Evolutionary conservation across 352 stramenopile genomes (phyloP).

Genomic region (Globisporangium rhizosaccharum): DNA sequence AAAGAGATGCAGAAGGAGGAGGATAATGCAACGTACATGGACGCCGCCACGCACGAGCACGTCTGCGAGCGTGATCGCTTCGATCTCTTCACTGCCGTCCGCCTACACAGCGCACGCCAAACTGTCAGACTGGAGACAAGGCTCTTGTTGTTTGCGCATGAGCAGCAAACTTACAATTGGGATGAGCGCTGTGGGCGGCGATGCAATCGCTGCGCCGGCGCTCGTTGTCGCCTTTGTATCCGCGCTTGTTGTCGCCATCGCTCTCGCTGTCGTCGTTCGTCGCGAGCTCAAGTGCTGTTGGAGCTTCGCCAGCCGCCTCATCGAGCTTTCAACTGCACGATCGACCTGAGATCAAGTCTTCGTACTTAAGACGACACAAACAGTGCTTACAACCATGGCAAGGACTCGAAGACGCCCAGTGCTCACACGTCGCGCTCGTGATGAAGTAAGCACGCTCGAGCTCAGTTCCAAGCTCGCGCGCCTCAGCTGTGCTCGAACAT

Average conservation of each 20-base stretch:
- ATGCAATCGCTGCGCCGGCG: neutral
- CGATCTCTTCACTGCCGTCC: constrained; percentile 81
- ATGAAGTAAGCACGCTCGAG: no score
- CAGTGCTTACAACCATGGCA: no score
- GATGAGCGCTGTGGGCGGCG: constrained; percentile 21
- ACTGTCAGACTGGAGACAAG: neutral
- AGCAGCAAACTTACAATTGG: constrained; percentile 19
- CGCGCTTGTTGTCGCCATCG: constrained; percentile 2
- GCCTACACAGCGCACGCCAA: constrained; percentile 24
- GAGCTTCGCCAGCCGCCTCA: constrained; percentile 3
- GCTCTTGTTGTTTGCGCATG: neutral
- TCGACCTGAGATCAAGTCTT: neutral
- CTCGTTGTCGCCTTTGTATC: neutral
- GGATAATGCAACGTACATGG: constrained; percentile 13
- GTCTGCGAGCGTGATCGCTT: constrained; percentile 68
- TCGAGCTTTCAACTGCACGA: neutral
- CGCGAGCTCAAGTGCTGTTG: constrained; percentile 2
- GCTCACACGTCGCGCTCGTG: no score
- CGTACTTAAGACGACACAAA: neutral
- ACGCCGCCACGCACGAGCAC: constrained; percentile 68
- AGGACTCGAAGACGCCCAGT: no score
- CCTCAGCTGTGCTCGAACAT: no score
- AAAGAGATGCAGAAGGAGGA: neutral
- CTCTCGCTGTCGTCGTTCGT: neutral
- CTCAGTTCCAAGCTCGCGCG: no score